Percentiles rank a stretch among this genome's conserved stretches.
phyloP scores from a whole-genome alignment of 176 grass and related monocot species.

The Avena sativa region DNA sequence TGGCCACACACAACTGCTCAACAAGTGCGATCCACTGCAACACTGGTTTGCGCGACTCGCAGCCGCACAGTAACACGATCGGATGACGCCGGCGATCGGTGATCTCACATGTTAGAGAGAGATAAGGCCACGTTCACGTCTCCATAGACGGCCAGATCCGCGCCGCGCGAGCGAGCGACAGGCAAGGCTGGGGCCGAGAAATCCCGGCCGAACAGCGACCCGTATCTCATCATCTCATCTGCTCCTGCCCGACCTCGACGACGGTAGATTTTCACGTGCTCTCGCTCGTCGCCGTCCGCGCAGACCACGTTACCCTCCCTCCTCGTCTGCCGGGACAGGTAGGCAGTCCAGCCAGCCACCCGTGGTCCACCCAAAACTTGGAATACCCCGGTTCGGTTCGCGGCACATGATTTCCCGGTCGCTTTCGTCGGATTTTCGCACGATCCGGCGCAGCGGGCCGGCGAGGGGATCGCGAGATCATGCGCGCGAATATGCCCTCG shows the following conservation, averaged over 20 bases:
- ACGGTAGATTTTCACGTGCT: not conserved
- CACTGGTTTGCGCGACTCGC: too few relatives aligned
- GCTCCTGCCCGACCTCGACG: not conserved
- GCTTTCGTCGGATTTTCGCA: too few relatives aligned
- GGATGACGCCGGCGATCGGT: not conserved
- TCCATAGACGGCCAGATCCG: not conserved
- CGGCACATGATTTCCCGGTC: constrained; percentile 15
- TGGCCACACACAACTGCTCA: too few relatives aligned
- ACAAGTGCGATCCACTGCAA: too few relatives aligned
- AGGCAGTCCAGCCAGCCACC: too few relatives aligned
- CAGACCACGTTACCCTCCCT: too few relatives aligned
- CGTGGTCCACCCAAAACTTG: constrained; percentile 25
- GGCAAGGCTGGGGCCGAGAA: not conserved
- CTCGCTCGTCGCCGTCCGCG: not conserved
- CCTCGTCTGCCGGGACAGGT: too few relatives aligned
- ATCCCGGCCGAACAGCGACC: constrained; percentile 14
- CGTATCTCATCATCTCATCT: not conserved
- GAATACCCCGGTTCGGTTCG: not conserved
- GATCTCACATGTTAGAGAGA: not conserved
- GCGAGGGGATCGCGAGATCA: too few relatives aligned
- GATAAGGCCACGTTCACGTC: not conserved
- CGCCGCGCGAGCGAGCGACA: not conserved
- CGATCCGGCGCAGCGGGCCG: too few relatives aligned
- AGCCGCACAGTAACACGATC: not conserved
- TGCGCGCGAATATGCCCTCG: too few relatives aligned